These are phyloP conservation scores for Cyclotella distinguenda DNA, from an alignment of 108 stramenopile species.

Conservation along the genomic window DNA sequence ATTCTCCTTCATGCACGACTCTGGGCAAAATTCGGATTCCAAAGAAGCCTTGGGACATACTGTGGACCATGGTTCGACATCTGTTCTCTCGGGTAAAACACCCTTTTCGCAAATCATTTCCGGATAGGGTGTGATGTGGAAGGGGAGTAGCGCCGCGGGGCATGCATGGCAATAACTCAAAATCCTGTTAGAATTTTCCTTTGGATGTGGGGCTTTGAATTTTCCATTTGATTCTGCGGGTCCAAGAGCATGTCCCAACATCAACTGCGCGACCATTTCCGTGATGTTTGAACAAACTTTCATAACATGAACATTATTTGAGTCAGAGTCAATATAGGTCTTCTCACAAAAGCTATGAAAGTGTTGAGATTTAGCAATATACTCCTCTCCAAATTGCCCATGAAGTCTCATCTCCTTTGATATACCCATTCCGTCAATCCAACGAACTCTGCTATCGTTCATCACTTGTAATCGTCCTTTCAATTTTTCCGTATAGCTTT, in stretches of 20 bases:
- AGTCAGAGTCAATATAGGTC: neutral
- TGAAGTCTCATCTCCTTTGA: slow-evolving; percentile 3
- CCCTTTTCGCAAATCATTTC: slow-evolving; percentile 27
- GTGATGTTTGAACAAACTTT: slow-evolving; percentile 35
- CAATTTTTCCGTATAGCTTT: neutral
- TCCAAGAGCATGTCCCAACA: slow-evolving; percentile 36
- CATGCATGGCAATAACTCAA: slow-evolving; percentile 30
- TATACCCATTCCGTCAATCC: slow-evolving; percentile 4
- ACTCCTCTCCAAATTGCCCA: neutral
- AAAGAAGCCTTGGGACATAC: neutral
- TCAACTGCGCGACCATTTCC: slow-evolving; percentile 30
- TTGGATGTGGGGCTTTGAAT: neutral
- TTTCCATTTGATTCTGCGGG: slow-evolving; percentile 5
- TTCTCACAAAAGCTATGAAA: slow-evolving; percentile 36
- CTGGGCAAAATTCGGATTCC: slow-evolving; percentile 8
- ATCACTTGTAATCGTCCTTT: neutral
- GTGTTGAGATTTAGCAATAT: slow-evolving; percentile 11
- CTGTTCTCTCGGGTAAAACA: slow-evolving; percentile 5
- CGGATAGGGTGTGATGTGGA: slow-evolving; percentile 32
- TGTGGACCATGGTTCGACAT: neutral
- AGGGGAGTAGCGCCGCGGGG: slow-evolving; percentile 31
- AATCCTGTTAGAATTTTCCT: neutral
- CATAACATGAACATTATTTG: slow-evolving; percentile 3
- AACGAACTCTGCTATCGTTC: slow-evolving; percentile 2
- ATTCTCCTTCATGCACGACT: slow-evolving; percentile 14